Base-by-base conservation (phyloP, 2,329 filamentous ascomycete species). In the Aspergillus sp. region DNA sequence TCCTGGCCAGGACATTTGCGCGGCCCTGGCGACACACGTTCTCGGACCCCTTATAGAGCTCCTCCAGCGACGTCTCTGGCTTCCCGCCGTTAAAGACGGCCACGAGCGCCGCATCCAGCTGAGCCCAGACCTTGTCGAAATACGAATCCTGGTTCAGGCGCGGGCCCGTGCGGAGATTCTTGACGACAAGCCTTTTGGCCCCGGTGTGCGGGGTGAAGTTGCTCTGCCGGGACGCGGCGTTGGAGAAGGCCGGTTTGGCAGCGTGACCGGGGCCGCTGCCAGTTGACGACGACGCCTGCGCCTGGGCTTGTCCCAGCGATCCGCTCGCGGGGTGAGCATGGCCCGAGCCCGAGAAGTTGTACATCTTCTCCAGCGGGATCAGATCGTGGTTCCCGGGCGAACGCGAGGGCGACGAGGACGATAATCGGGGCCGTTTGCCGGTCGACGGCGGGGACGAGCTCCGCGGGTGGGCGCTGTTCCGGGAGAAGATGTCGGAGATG, bases 21-120 rank as follows among this genome's bases (percentile, higher is more conserved):
- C 78, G 74, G 1, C 80, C 82, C 48, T 82, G 81, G 33, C 86
- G 74, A 57, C 91, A 98, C 8, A 93, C 71, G 53, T 94, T 86
- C 68, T 98, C 91, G 1, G 93, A 85, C 4, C 83, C 85, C 30
- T 85, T 77, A 56, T 95, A 96, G 10, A 98, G 68, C 47, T 84
- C 80, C 60, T 96, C 91, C 24, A 93, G 68, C n/a, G 88, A 88
- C 39, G 75, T 67, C n/a, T 64, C 61, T 1, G 82, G 74, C 33
- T 72, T 72, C 38, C 67, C 60, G 25, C 75, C 72, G 5, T 67
- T 66, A 53, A 96, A 89, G 15, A 96, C 77, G 26, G 78, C 74
- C 8, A 71, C 68, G 33, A 98, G 63, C 1, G 86, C 85, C 22
- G 69, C 68, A 36, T 84, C 76, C 4, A 96, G 68, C 53, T 93